Evolutionary conservation across 306 rosid genomes (phyloP).

Genomic region (Dryas drummondii): DNA sequence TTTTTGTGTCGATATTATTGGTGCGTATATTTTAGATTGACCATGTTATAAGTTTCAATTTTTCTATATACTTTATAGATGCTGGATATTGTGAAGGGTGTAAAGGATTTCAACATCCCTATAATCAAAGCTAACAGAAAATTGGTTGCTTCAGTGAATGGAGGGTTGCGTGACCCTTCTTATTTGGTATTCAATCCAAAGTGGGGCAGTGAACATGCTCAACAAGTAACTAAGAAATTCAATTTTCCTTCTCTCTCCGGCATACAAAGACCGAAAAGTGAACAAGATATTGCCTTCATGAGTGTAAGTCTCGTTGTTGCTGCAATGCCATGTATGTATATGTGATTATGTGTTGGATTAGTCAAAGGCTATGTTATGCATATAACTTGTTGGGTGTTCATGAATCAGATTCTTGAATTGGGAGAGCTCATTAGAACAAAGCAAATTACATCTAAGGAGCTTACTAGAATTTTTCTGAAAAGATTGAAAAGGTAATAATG

Average conservation of each 20-base stretch:
- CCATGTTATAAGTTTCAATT: background rate
- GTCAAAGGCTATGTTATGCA: no score
- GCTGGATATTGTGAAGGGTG: slow-evolving; percentile 51
- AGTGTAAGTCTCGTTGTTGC: slow-evolving; percentile 41
- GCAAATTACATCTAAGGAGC: no score
- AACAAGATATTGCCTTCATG: slow-evolving; percentile 72
- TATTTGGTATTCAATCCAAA: slow-evolving; percentile 53
- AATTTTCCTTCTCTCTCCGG: slow-evolving; percentile 38
- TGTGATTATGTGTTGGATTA: background rate
- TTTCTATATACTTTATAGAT: slow-evolving; percentile 31
- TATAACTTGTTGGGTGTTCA: background rate
- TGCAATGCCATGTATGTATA: background rate
- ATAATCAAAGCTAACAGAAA: slow-evolving; percentile 50
- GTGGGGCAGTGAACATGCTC: slow-evolving; percentile 38
- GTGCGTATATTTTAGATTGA: background rate
- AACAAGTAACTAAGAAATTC: slow-evolving; percentile 36
- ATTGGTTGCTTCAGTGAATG: slow-evolving; percentile 60
- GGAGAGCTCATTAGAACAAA: no score
- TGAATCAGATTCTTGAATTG: no score
- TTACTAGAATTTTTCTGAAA: slow-evolving; percentile 56
- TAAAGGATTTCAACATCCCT: slow-evolving; percentile 51
- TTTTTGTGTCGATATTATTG: background rate
- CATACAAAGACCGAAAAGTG: slow-evolving; percentile 52
- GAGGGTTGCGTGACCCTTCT: slow-evolving; percentile 65
- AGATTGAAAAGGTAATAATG: slow-evolving; percentile 62